These are phyloP conservation scores for Pythium aristosporum DNA, from an alignment of 352 stramenopile genomes.

Conservation along the genomic window DNA sequence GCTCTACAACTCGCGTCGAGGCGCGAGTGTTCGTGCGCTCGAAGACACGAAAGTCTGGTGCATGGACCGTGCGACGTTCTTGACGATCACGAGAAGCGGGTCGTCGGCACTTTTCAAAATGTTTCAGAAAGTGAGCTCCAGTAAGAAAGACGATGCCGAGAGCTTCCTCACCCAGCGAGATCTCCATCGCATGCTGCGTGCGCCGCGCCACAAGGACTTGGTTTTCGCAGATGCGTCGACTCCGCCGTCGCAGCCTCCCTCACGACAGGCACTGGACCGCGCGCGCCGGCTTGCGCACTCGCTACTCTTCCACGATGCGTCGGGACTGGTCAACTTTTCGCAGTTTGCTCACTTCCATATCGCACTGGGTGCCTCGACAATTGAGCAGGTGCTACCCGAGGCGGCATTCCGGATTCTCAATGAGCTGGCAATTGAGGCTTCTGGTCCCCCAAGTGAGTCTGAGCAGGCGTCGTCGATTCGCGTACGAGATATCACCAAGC, in stretches of 20 bases:
- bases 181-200: slow-evolving; percentile 55
- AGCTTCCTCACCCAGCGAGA: slow-evolving; percentile 61
- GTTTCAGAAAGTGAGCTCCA: slow-evolving; percentile 63
- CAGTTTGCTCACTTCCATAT: slow-evolving; percentile 90
- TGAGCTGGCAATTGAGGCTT: slow-evolving; percentile 31
- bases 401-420: slow-evolving; percentile 77
- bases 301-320: slow-evolving; percentile 72
- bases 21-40: slow-evolving; percentile 86
- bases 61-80: slow-evolving; percentile 86
- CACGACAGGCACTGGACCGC: slow-evolving; percentile 39
- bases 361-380: slow-evolving; percentile 57
- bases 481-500: slow-evolving; percentile 42
- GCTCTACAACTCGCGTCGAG: slow-evolving; percentile 95
- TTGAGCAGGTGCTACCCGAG: slow-evolving; percentile 74
- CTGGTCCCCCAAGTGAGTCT: neutral
- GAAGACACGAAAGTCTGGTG: slow-evolving; percentile 93
- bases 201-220: slow-evolving; percentile 20
- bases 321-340: slow-evolving; percentile 82
- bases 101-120: slow-evolving; percentile 75
- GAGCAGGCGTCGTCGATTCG: slow-evolving; percentile 43
- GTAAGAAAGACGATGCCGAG: slow-evolving; percentile 37
- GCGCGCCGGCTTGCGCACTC: slow-evolving; percentile 59
- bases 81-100: slow-evolving; percentile 81
- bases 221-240: neutral
- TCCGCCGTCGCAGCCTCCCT: slow-evolving; percentile 2